Evolutionary conservation across 306 rosid genomes (phyloP).

Genomic region (Cyamopsis tetragonoloba): DNA sequence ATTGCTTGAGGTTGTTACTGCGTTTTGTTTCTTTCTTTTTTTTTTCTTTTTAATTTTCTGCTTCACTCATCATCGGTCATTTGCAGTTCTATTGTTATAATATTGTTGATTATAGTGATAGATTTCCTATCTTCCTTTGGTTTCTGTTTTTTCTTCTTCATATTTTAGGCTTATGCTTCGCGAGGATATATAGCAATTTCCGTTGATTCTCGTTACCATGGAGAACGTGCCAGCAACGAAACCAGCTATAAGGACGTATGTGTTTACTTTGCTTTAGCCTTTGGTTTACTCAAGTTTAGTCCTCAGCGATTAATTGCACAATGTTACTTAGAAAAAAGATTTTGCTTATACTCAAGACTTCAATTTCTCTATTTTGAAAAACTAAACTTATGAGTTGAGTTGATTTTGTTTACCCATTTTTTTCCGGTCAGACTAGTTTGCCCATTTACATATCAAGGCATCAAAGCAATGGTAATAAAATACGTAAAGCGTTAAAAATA

Average conservation of each 20-base stretch:
- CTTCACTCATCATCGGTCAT: neutral
- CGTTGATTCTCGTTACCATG: constrained; percentile 91
- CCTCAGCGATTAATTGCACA: neutral
- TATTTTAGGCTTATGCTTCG: constrained; percentile 81
- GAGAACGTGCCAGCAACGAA: constrained; percentile 74
- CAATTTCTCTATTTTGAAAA: neutral
- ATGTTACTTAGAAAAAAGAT: neutral
- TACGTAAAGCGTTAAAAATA: too few species aligned
- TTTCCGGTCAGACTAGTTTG: neutral
- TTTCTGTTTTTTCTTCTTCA: neutral
- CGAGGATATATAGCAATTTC: constrained; percentile 77
- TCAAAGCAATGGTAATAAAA: neutral
- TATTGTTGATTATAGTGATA: neutral
- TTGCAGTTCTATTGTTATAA: neutral
- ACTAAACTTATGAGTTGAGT: neutral
- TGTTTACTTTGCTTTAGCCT: constrained; percentile 21
- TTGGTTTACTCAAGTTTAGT: neutral
- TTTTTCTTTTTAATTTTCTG: too few species aligned
- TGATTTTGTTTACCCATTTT: too few species aligned
- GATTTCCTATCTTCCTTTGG: neutral
- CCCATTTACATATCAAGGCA: neutral
- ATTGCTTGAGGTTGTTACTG: constrained; percentile 61
- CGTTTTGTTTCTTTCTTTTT: too few species aligned
- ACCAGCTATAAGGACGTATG: constrained; percentile 63
- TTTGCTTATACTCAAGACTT: neutral